A percentile compares a stretch with the other conserved stretches of the same genome.
These are phyloP conservation scores for Trichoderma koningiopsis DNA, from an alignment of 2,329 filamentous ascomycete genomes.

Conservation along the genomic window DNA sequence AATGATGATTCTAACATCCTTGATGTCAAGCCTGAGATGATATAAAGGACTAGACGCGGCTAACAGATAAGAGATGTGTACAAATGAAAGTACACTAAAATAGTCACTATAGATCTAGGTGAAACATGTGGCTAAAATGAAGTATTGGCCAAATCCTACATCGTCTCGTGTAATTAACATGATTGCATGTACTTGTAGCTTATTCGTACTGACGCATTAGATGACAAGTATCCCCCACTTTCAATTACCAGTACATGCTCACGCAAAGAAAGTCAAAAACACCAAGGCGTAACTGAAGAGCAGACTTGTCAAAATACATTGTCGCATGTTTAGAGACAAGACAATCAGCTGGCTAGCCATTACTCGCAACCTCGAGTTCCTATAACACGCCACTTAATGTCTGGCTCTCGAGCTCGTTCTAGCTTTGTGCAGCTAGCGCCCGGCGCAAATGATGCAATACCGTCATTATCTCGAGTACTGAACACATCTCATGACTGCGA, in stretches of 20 bases:
- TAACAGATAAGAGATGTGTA: not conserved
- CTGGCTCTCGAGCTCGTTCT: not conserved
- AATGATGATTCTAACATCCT: not conserved
- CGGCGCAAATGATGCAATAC: not conserved
- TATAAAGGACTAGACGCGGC: not conserved
- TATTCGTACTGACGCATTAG: not conserved
- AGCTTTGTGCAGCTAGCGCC: constrained; percentile 8
- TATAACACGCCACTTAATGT: not conserved
- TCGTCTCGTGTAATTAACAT: not conserved
- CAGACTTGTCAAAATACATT: no score
- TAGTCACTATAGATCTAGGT: not conserved
- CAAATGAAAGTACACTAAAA: not conserved
- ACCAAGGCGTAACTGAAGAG: not conserved
- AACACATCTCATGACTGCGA: constrained; percentile 8
- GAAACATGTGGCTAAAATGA: no score
- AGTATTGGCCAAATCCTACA: no score
- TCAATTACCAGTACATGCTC: not conserved
- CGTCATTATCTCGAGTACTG: not conserved
- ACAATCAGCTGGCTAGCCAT: not conserved
- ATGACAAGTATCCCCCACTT: not conserved
- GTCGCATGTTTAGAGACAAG: not conserved
- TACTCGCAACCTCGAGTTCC: not conserved
- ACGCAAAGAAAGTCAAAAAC: not conserved
- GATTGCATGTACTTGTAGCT: not conserved
- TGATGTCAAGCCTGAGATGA: not conserved